A percentile compares a stretch with the other conserved stretches of the same genome.
phyloP scores from a whole-genome alignment of 768 basidiomycete genomes.

The Suillus weaverae region DNA sequence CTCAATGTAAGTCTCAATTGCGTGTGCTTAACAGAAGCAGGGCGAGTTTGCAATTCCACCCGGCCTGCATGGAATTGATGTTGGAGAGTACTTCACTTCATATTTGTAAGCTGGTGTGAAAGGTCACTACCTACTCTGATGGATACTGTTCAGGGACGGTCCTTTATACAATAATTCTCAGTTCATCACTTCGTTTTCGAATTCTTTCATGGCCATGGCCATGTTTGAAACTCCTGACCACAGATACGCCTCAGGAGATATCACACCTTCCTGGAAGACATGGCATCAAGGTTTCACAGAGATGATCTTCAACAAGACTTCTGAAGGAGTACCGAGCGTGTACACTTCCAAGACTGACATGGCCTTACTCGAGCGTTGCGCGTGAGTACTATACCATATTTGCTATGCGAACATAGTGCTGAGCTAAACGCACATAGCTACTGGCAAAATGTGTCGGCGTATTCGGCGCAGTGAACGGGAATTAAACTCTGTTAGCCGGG shows the following conservation, averaged over 20 bases:
- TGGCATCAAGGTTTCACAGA: conserved; percentile 29
- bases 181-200: conserved; percentile 29
- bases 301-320: conserved; percentile 47
- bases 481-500: not conserved
- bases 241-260: conserved; percentile 17
- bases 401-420: not conserved
- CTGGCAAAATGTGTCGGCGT: not conserved
- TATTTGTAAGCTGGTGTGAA: conserved; percentile 23
- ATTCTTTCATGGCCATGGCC: conserved; percentile 27
- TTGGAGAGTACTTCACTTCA: conserved; percentile 41
- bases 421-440: not conserved
- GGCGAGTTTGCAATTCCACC: conserved; percentile 33
- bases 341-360: conserved; percentile 28
- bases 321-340: conserved; percentile 30
- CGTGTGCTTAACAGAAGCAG: not conserved
- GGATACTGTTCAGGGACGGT: not conserved
- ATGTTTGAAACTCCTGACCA: conserved; percentile 24
- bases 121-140: not conserved
- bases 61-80: conserved; percentile 35
- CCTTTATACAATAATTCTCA: conserved; percentile 26
- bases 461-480: not conserved
- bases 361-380: conserved; percentile 37
- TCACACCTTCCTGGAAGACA: conserved; percentile 21
- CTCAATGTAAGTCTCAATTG: conserved; percentile 23
- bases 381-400: conserved; percentile 20